Evolutionary conservation across 129 eudicot genomes (phyloP).

Genomic region (Artemisia tridentata): DNA sequence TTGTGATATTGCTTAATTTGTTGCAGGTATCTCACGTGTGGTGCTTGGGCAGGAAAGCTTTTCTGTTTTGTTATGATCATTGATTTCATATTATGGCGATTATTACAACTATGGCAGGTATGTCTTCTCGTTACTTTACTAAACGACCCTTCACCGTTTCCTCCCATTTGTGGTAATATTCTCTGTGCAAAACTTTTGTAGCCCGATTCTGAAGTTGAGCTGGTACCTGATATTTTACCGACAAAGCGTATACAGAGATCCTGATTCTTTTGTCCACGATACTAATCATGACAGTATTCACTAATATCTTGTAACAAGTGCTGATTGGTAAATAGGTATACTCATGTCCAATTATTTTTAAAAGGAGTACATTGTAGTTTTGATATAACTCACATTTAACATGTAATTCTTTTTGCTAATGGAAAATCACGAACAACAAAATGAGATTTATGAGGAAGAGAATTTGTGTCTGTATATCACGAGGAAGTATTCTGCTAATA

Average conservation of each 20-base stretch:
- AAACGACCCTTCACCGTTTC: not conserved
- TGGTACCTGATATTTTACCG: conserved; percentile 30
- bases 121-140: not conserved
- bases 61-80: conserved; percentile 91
- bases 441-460: not conserved
- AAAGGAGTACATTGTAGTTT: not conserved
- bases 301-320: conserved; percentile 1
- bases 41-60: conserved; percentile 98
- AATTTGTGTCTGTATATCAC: not conserved
- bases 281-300: not conserved
- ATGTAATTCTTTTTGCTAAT: not conserved
- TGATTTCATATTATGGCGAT: conserved; percentile 76
- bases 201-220: conserved; percentile 42
- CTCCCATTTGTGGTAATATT: conserved; percentile 1
- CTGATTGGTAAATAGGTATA: conserved; percentile 2
- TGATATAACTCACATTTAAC: not conserved
- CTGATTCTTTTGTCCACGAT: too few species aligned
- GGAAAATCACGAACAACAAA: not conserved
- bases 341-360: not conserved
- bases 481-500: not conserved
- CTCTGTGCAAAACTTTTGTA: conserved; percentile 20
- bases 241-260: conserved; percentile 9
- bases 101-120: conserved; percentile 78
- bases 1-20: conserved; percentile 11
- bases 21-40: conserved; percentile 88